phyloP scores from a whole-genome alignment of 83 land plant genomes.

The Picea mariana region DNA sequence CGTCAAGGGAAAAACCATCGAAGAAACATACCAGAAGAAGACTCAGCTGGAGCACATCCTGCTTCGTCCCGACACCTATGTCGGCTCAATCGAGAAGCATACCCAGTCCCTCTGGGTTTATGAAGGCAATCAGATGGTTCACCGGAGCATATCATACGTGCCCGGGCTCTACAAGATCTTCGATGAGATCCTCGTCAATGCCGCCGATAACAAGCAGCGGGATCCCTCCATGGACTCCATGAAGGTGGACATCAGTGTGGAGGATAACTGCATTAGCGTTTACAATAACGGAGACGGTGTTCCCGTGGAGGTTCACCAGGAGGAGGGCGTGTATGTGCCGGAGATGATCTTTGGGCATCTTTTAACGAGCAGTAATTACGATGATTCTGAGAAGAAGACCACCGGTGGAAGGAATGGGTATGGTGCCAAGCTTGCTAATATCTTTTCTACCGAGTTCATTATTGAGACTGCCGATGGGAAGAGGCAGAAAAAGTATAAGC shows the following conservation, averaged over 20 bases:
- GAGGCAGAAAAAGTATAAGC: conserved; percentile 84
- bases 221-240: conserved; percentile 82
- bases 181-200: conserved; percentile 96
- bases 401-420: conserved; percentile 99
- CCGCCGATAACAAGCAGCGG: conserved; percentile 97
- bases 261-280: conserved; percentile 72
- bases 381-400: conserved; percentile 91
- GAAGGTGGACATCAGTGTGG: conserved; percentile 73
- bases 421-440: conserved; percentile 92
- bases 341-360: conserved; percentile 96
- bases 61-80: conserved; percentile 94
- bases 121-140: conserved; percentile 63
- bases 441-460: conserved; percentile 93
- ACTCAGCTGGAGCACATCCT: conserved; percentile 95
- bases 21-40: conserved; percentile 97
- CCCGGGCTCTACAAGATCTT: conserved; percentile 99
- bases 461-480: conserved; percentile 98
- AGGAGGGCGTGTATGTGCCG: conserved; percentile 94
- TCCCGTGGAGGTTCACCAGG: conserved; percentile 91
- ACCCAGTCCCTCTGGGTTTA: conserved; percentile 86
- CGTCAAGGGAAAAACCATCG: conserved; percentile 61
- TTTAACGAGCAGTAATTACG: conserved; percentile 94
- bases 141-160: conserved; percentile 61
- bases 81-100: conserved; percentile 95
- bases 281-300: conserved; percentile 96